Base-by-base conservation (phyloP, 2,329 filamentous ascomycete genomes). In the Pestalotiopsis sp. region DNA sequence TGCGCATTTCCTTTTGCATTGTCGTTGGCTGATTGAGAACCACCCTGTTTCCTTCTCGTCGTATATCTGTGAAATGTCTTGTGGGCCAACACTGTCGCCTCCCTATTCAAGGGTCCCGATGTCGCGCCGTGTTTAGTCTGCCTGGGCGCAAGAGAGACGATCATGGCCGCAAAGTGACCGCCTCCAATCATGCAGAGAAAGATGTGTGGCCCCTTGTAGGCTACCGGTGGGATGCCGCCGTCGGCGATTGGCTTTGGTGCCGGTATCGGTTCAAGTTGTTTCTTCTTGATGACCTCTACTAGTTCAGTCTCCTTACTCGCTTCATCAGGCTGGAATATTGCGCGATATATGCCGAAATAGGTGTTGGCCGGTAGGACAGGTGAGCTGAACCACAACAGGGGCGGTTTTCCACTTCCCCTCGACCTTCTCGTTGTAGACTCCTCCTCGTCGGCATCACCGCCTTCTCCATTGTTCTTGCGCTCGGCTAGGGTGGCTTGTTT, bases 171-270 rank as follows among this genome's bases (percentile, higher is more conserved):
- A 77, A 99, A 99, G 79, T 99, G 96, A 0, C 96, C 96, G 69
- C 96, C 96, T 27, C 96, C 96, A 64, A 99, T 97, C 96, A 99
- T 99, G 81, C 95, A 98, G 62, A 99, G 87, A 77, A 99, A 98
- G 64, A 97, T 90, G 77, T 98, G 95, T 2, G 94, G 93, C 7
- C 91, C 91, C 27, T 90, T 88, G 76, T 91, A 89, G 3, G 84
- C 83, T 11, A 87, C 81, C 1, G 85, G 82, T 2, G 87, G 84
- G 4, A 89, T 79, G 17, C 84, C 82, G 2, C 89, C 88, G 62
- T 90, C 90, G 68, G 88, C 89, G 49, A 85, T 81, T 2, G 87
- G 82, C 70, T 87, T 87, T 39, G 80, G 85, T 67, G 80, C 83
- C 57, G 81, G 79, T 76, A 83, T 88, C 0, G 93, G 90, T 3